Evolutionary conservation across 2,329 filamentous ascomycete species (phyloP).

Genomic region (Cordyceps fumosorosea): DNA sequence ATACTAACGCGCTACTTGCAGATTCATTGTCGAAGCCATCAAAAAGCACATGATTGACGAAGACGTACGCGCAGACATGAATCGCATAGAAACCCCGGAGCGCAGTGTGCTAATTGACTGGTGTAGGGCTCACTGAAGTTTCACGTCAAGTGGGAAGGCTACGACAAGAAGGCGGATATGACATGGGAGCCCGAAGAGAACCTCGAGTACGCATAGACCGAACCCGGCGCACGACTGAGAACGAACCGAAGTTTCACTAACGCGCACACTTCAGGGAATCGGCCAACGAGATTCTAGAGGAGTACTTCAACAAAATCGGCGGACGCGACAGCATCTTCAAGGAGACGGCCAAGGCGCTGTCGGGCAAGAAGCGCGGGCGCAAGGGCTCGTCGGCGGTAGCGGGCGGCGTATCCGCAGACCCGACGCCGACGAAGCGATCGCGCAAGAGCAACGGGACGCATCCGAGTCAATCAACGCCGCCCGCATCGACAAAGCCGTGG

Average conservation of each 20-base stretch:
- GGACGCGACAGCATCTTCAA: conserved; percentile 52
- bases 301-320: conserved; percentile 58
- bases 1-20: conserved; percentile 28
- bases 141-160: conserved; percentile 73
- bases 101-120: background rate
- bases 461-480: conserved; percentile 41
- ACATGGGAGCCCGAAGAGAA: conserved; percentile 79
- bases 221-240: background rate
- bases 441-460: conserved; percentile 41
- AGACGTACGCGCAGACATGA: conserved; percentile 34
- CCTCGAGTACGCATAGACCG: conserved; percentile 28
- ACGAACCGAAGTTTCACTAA: background rate
- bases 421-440: conserved; percentile 34
- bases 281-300: conserved; percentile 52
- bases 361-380: conserved; percentile 53
- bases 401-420: conserved; percentile 15
- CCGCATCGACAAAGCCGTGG: conserved; percentile 48
- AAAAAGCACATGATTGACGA: conserved; percentile 55
- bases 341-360: conserved; percentile 42
- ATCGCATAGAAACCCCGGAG: background rate
- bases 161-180: conserved; percentile 59
- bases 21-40: conserved; percentile 71
- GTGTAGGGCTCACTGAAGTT: conserved; percentile 50
- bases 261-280: conserved; percentile 39
- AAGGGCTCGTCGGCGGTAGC: conserved; percentile 22